Evolutionary conservation across 805 yeast genomes (phyloP).

Genomic region (Saitoella complicata): DNA sequence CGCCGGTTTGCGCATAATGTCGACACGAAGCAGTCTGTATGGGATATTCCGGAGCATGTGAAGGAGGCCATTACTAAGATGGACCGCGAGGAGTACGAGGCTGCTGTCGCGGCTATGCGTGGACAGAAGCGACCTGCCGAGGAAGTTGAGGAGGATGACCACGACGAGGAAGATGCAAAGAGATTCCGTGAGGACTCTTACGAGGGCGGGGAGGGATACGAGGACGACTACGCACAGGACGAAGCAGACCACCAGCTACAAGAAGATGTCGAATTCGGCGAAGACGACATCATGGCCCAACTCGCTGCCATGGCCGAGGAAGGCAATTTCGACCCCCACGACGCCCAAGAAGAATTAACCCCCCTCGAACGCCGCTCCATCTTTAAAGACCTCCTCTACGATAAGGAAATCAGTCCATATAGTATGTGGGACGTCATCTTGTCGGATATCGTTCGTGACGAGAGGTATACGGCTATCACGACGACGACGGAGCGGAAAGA

Average conservation of each 20-base stretch:
- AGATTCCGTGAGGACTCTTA: conserved; percentile 4
- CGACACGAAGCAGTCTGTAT: conserved; percentile 18
- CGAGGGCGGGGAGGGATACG: conserved; percentile 1
- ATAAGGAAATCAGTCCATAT: conserved; percentile 26
- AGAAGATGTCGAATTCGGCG: conserved; percentile 13
- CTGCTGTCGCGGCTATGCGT: not conserved
- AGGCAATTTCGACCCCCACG: conserved; percentile 7
- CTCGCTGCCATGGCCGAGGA: conserved; percentile 10
- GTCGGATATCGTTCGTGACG: conserved; percentile 27
- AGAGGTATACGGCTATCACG: conserved; percentile 20
- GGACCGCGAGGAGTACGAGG: not conserved
- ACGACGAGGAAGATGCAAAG: conserved; percentile 7
- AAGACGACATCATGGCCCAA: conserved; percentile 14
- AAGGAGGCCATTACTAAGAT: conserved; percentile 16
- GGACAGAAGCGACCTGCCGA: not conserved
- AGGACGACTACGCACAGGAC: conserved; percentile 9
- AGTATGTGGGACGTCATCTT: conserved; percentile 34
- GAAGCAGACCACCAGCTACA: conserved; percentile 7
- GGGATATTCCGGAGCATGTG: conserved; percentile 24
- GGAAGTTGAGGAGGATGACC: not conserved
- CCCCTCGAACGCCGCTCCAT: conserved; percentile 11
- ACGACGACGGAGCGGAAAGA: not conserved
- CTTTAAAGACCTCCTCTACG: conserved; percentile 25
- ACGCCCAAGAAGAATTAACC: conserved; percentile 11
- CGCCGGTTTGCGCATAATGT: conserved; percentile 27